These are phyloP conservation scores for Posidonia oceanica DNA, from an alignment of 116 monocot genomes.

Conservation along the genomic window DNA sequence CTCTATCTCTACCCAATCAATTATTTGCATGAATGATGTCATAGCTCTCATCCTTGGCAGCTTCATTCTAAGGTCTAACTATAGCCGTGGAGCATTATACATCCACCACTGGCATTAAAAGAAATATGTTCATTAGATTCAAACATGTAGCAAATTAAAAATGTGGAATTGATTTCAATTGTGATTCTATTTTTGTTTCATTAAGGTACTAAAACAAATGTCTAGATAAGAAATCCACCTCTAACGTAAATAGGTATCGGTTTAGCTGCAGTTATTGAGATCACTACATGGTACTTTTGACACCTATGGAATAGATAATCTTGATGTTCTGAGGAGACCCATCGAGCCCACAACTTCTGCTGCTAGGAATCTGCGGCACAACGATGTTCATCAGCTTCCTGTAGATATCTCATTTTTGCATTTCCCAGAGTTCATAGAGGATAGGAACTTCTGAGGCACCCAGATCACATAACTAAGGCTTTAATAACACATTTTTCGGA, in stretches of 20 bases:
- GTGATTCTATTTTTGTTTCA: no score
- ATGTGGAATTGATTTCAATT: no score
- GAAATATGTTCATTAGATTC: slow-evolving; percentile 12
- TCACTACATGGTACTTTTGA: neutral
- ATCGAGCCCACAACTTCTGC: slow-evolving; percentile 40
- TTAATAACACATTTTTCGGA: no score
- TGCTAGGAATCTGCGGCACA: slow-evolving; percentile 66
- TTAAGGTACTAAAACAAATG: no score
- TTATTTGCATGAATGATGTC: slow-evolving; percentile 79
- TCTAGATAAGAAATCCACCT: no score
- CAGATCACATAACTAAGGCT: no score
- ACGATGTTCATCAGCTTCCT: slow-evolving; percentile 79
- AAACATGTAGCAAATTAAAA: neutral
- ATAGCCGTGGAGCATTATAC: slow-evolving; percentile 70
- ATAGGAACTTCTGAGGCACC: no score
- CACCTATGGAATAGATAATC: slow-evolving; percentile 35
- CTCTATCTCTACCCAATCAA: slow-evolving; percentile 69
- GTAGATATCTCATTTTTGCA: no score
- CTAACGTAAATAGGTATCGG: no score
- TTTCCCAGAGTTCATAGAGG: no score
- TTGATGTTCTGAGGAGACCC: slow-evolving; percentile 55
- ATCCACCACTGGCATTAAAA: slow-evolving; percentile 69
- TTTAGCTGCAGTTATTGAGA: neutral
- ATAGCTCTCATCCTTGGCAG: slow-evolving; percentile 70
- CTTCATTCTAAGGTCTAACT: slow-evolving; percentile 55